Base-by-base conservation (phyloP, 768 basidiomycete genomes). In the Hygrocybe coccinea region DNA sequence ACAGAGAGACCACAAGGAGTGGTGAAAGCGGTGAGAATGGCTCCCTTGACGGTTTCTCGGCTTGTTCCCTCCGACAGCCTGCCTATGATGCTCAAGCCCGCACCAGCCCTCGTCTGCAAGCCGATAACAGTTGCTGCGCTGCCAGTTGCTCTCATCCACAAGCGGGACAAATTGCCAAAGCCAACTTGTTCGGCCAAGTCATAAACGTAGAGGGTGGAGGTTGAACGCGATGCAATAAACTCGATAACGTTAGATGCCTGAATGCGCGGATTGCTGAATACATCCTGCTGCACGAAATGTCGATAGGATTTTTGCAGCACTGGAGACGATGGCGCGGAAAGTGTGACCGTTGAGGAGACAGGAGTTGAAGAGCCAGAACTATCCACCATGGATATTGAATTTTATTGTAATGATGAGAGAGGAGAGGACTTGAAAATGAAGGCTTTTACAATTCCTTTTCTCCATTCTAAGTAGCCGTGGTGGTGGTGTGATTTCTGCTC, bases 111-210 rank as follows among this genome's bases (percentile, higher is more conserved):
- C 21, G 89, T 91, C 73, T 95, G 91, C 59, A 91, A 74, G 50
- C 81, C 73, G 41, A 88, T 76, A 5, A 89, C 81, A 15, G 81
- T 74, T 0, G 83, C 79, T 1, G 80, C 72, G 15, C 71, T 66
- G 34, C 68, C 59, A 36, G 65, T 65, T 3, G 75, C 64, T 15
- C 76, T 68, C 2, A 80, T 71, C 85, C 86, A 88, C 49, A 80
- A 76, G 64, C 84, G 87, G 33, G 89, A 85, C 56, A 85, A 71
- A 0, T 79, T 75, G 17, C 91, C 91, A 64, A 93, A 88, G 34
- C 91, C 91, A n/a, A 79, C 79, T 64, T 91, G 87, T 61, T 87
- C 85, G 17, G 91, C 89, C 53, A 91, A 77, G 62, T 93, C 91
- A 64, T 89, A 93, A 41, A 91, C 69, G 67, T 91, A 90, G 55